A percentile compares a stretch with the other conserved stretches of the same genome.
phyloP scores from a whole-genome alignment of 192 early-diverging fungal species.

The Geosiphon pyriformis region DNA sequence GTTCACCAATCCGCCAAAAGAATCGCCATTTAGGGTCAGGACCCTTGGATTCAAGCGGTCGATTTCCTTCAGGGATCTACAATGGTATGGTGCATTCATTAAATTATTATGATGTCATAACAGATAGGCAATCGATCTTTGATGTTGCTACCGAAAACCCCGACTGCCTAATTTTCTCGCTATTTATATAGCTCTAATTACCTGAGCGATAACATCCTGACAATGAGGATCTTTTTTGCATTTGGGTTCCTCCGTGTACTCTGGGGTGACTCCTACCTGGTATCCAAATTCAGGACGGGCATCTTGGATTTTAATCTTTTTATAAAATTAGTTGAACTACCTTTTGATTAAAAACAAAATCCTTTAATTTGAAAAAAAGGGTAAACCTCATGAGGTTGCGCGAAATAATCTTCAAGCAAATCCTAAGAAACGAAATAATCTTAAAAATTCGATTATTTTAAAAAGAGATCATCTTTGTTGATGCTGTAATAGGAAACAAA shows the following conservation, averaged over 20 bases:
- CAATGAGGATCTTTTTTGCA: conserved; percentile 58
- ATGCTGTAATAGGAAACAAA: background rate
- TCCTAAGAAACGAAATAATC: conserved; percentile 29
- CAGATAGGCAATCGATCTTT: background rate
- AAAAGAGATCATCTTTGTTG: background rate
- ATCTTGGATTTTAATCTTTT: conserved; percentile 51
- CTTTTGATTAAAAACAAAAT: background rate
- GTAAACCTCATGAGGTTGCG: conserved; percentile 45
- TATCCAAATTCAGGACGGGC: conserved; percentile 53
- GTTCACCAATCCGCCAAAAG: conserved; percentile 61
- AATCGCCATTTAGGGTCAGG: conserved; percentile 72
- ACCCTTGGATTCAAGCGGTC: conserved; percentile 50
- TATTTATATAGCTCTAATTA: conserved; percentile 10
- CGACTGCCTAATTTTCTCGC: no score
- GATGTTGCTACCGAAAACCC: no score
- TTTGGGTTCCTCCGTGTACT: conserved; percentile 59
- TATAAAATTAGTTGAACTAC: background rate
- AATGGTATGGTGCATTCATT: background rate
- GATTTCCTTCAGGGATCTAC: conserved; percentile 46
- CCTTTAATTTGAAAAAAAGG: background rate
- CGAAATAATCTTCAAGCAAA: conserved; percentile 68
- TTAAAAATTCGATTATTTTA: background rate
- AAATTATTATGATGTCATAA: background rate
- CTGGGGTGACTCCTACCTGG: conserved; percentile 60
- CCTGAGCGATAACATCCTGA: conserved; percentile 44